Percentiles rank a stretch among this genome's conserved stretches.
Conservation (phyloP, 768 basidiomycete species). For the Serendipita sp. region DNA sequence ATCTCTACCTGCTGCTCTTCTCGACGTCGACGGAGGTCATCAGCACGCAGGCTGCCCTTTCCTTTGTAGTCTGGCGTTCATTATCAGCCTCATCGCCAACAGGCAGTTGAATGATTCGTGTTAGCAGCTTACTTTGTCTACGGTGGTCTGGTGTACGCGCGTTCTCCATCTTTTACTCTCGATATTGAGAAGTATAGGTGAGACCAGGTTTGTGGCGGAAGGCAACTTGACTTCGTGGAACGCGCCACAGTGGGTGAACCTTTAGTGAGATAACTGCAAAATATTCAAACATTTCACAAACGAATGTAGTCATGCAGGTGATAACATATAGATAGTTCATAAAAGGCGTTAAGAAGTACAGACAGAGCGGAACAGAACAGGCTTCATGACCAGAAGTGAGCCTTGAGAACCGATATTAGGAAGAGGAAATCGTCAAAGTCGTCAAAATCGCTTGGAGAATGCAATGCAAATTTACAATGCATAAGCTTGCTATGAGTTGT, state of each 20-base stretch:
- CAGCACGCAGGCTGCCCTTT: slow-evolving; percentile 76
- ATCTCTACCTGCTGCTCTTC: slow-evolving; percentile 99
- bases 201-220: background rate
- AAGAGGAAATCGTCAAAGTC: too few species aligned
- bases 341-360: too few species aligned
- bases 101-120: background rate
- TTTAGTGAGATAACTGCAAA: too few species aligned
- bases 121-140: background rate
- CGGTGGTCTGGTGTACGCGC: background rate
- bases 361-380: too few species aligned
- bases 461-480: too few species aligned
- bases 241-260: background rate
- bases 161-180: background rate
- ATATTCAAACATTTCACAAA: too few species aligned
- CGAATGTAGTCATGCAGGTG: too few species aligned
- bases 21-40: slow-evolving; percentile 88
- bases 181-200: background rate
- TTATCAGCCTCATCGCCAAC: slow-evolving; percentile 3
- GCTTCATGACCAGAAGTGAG: too few species aligned
- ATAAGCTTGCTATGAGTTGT: too few species aligned
- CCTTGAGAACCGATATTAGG: too few species aligned
- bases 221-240: background rate
- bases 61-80: slow-evolving; percentile 61
- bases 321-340: too few species aligned
- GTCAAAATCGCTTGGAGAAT: too few species aligned